phyloP scores from a whole-genome alignment of 164 flowering plant species.

The Tetracentron sinense region DNA sequence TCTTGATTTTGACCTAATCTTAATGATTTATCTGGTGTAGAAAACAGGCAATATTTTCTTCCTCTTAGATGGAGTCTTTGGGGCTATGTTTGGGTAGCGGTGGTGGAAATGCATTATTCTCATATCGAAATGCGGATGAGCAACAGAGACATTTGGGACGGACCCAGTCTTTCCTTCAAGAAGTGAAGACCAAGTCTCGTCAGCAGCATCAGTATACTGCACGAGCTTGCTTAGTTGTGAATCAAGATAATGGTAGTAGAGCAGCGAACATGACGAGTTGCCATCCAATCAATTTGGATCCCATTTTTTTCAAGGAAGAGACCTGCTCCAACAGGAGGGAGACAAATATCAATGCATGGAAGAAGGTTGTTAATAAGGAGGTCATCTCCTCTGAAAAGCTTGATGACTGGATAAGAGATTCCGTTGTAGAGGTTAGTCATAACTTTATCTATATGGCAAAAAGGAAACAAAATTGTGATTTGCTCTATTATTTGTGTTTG shows the following conservation, averaged over 20 bases:
- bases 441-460: too few relatives aligned
- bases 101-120: not conserved
- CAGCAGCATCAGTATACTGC: too few relatives aligned
- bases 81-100: not conserved
- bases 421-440: constrained; percentile 26
- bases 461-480: too few relatives aligned
- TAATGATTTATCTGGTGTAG: too few relatives aligned
- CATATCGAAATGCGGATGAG: not conserved
- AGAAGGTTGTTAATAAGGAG: not conserved
- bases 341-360: not conserved
- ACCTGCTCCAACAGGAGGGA: not conserved
- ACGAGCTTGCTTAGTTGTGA: not conserved
- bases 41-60: too few relatives aligned
- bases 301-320: not conserved
- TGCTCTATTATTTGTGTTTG: too few relatives aligned
- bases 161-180: not conserved
- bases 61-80: not conserved
- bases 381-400: constrained; percentile 14
- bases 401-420: constrained; percentile 27
- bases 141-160: too few relatives aligned
- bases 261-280: not conserved
- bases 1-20: too few relatives aligned
- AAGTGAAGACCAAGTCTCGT: not conserved
- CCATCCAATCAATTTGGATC: not conserved
- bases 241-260: not conserved